These are phyloP conservation scores for Pyrrhoderma lamaoense DNA, from an alignment of 1,284 basidiomycete species.

Conservation along the genomic window DNA sequence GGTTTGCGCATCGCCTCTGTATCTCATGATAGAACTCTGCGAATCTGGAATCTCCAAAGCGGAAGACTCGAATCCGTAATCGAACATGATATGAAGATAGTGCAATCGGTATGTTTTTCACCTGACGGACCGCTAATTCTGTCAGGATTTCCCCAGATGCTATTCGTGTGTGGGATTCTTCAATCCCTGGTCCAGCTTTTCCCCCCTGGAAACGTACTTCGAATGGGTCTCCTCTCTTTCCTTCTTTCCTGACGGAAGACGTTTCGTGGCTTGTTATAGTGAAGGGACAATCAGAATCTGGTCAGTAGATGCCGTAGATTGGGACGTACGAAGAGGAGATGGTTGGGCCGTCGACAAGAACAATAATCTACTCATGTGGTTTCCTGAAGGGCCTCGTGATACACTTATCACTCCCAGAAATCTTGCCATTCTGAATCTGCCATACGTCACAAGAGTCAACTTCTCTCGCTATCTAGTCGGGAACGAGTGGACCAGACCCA, in stretches of 20 bases:
- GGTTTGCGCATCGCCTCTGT: not conserved
- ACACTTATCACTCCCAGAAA: too few relatives aligned
- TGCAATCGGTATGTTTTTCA: conserved; percentile 12
- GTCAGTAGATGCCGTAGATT: too few relatives aligned
- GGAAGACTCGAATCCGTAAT: not conserved
- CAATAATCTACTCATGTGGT: too few relatives aligned
- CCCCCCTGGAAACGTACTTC: too few relatives aligned
- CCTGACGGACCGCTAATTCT: conserved; percentile 4
- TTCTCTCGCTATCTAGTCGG: too few relatives aligned
- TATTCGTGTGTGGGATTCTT: conserved; percentile 6
- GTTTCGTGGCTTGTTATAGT: conserved; percentile 74
- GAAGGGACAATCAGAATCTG: conserved; percentile 65
- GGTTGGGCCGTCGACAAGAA: too few relatives aligned
- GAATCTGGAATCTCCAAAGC: not conserved
- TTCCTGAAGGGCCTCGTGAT: too few relatives aligned
- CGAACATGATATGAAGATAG: not conserved
- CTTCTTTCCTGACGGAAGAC: conserved; percentile 88
- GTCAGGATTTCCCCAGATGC: not conserved
- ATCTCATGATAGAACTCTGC: not conserved
- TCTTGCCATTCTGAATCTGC: too few relatives aligned
- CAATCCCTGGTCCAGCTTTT: not conserved
- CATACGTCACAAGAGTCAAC: too few relatives aligned
- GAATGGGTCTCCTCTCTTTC: conserved; percentile 74
- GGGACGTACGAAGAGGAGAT: too few relatives aligned
- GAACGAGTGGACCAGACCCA: too few relatives aligned